Percentiles rank a stretch among this genome's conserved stretches.
Conservation (phyloP, 2,329 filamentous ascomycete genomes). For the Aspergillus neoniger region DNA sequence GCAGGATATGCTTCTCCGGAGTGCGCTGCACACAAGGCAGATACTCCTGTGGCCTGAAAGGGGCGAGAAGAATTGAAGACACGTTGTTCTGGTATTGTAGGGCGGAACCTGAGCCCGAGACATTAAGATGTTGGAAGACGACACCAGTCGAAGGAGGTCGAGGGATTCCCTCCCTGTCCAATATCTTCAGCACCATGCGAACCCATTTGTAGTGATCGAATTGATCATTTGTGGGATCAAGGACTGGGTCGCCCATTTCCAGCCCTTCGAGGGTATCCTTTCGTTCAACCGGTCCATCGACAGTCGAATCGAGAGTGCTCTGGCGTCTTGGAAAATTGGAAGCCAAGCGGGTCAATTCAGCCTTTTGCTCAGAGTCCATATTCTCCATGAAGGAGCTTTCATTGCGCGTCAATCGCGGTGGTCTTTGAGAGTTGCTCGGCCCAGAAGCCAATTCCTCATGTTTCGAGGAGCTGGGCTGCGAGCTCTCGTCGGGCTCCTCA, state of each 20-base stretch:
- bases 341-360: conserved; percentile 30
- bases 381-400: conserved; percentile 29
- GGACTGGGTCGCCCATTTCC: conserved; percentile 48
- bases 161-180: conserved; percentile 59
- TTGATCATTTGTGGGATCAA: conserved; percentile 55
- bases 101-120: conserved; percentile 67
- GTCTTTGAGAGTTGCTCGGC: conserved; percentile 18
- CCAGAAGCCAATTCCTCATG: conserved; percentile 15
- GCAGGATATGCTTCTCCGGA: conserved; percentile 57
- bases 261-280: conserved; percentile 43
- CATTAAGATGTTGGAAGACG: conserved; percentile 65
- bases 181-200: conserved; percentile 50
- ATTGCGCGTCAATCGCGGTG: conserved; percentile 17
- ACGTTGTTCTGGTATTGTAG: conserved; percentile 71
- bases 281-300: conserved; percentile 26
- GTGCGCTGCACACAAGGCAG: conserved; percentile 49
- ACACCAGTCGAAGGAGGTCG: conserved; percentile 59
- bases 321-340: conserved; percentile 32
- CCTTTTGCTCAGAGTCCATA: conserved; percentile 28
- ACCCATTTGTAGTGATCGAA: conserved; percentile 59
- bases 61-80: conserved; percentile 58
- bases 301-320: conserved; percentile 17
- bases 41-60: conserved; percentile 59
- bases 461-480: conserved; percentile 17
- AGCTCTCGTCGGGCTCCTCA: conserved; percentile 9